Conservation (phyloP, 2,329 filamentous ascomycete species). For the Hypoxylon sp. region DNA sequence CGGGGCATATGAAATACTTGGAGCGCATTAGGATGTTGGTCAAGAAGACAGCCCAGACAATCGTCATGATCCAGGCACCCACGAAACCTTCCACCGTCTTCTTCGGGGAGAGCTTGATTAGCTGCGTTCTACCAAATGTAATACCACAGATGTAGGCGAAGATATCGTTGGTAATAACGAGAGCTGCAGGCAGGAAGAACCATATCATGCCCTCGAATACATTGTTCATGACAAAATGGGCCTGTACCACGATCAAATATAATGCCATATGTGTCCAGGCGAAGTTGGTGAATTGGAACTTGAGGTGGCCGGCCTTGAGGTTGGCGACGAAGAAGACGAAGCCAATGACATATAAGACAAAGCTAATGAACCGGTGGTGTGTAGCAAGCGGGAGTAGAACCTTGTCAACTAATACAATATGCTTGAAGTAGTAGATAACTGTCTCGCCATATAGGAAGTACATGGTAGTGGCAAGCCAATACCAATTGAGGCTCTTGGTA, state of each 20-base stretch:
- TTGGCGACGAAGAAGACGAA: conserved; percentile 99
- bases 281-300: conserved; percentile 99
- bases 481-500: conserved; percentile 98
- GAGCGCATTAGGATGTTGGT: conserved; percentile 89
- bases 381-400: conserved; percentile 93
- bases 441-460: conserved; percentile 99
- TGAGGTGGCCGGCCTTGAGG: conserved; percentile 94
- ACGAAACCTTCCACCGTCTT: conserved; percentile 99
- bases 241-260: conserved; percentile 96
- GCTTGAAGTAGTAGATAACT: conserved; percentile 99
- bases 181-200: conserved; percentile 95
- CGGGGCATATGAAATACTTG: conserved; percentile 98
- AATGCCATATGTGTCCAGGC: conserved; percentile 99
- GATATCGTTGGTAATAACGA: conserved; percentile 99
- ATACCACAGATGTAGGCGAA: conserved; percentile 98
- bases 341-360: conserved; percentile 96
- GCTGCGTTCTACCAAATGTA: conserved; percentile 93
- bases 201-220: conserved; percentile 99
- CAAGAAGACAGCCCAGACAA: conserved; percentile 85
- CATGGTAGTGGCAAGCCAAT: conserved; percentile 98
- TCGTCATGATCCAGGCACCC: conserved; percentile 95
- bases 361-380: conserved; percentile 98
- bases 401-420: conserved; percentile 94
- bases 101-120: conserved; percentile 98
- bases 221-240: conserved; percentile 99